phyloP scores from a whole-genome alignment of 768 basidiomycete species.

The Daedaleopsis sinensis region DNA sequence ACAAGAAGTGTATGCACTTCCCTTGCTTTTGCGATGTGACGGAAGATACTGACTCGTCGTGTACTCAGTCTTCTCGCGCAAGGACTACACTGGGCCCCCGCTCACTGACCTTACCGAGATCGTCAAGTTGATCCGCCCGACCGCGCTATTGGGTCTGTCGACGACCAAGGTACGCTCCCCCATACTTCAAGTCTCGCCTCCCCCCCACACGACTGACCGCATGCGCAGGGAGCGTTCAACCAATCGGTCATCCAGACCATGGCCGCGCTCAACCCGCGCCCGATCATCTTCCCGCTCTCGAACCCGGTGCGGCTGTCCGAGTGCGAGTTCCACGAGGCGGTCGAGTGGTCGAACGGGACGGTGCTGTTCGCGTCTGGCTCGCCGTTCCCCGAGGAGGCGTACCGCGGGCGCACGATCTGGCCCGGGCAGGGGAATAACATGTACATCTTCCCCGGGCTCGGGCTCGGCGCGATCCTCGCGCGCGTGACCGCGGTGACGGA shows the following conservation, averaged over 20 bases:
- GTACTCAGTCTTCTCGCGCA: conserved; percentile 75
- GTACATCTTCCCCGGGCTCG: conserved; percentile 83
- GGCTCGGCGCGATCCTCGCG: conserved; percentile 77
- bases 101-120: conserved; percentile 77
- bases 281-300: conserved; percentile 92
- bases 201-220: not conserved
- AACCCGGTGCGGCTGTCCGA: conserved; percentile 87
- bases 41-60: no score
- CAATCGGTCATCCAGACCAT: conserved; percentile 72
- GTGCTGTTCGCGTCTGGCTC: conserved; percentile 89
- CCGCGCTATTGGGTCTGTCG: conserved; percentile 88
- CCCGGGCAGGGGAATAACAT: conserved; percentile 96
- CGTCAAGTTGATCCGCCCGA: conserved; percentile 81
- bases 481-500: conserved; percentile 75
- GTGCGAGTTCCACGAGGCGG: conserved; percentile 77
- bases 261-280: conserved; percentile 77
- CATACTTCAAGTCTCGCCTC: not conserved
- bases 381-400: conserved; percentile 72
- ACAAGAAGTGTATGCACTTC: conserved; percentile 72
- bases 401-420: conserved; percentile 57
- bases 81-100: conserved; percentile 77
- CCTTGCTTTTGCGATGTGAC: not conserved
- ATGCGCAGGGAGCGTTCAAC: conserved; percentile 68
- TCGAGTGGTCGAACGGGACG: conserved; percentile 68
- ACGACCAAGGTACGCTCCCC: conserved; percentile 61